Evolutionary conservation across 441 rosid species (phyloP).

Genomic region (Adansonia gregorii): DNA sequence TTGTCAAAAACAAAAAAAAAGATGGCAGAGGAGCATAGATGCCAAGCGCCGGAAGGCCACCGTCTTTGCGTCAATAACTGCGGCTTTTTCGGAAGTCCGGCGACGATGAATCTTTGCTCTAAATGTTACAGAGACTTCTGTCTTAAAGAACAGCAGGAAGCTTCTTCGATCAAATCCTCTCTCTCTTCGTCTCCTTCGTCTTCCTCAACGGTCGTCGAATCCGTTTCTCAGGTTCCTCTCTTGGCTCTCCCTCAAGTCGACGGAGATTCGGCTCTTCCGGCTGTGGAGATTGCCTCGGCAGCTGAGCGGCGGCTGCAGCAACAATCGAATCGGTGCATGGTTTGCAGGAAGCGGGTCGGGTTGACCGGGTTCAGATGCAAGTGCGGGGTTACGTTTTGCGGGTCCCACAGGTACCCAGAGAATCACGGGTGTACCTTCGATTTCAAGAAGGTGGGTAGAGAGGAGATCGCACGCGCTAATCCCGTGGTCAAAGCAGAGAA

Average conservation of each 20-base stretch:
- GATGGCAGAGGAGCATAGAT: constrained; percentile 82
- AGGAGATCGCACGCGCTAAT: constrained; percentile 63
- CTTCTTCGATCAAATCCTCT: constrained; percentile 50
- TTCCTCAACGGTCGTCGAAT: constrained; percentile 28
- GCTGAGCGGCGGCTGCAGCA: constrained; percentile 28
- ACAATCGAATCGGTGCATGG: constrained; percentile 51
- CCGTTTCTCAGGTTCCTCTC: constrained; percentile 37
- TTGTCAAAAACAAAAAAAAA: background rate
- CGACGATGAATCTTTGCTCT: constrained; percentile 61
- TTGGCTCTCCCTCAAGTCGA: constrained; percentile 27
- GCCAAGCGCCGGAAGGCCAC: constrained; percentile 63
- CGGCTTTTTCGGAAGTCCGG: constrained; percentile 55
- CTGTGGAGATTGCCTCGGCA: constrained; percentile 5
- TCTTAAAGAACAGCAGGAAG: constrained; percentile 50
- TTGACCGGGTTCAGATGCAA: constrained; percentile 65
- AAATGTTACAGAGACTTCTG: constrained; percentile 53
- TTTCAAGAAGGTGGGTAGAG: constrained; percentile 63
- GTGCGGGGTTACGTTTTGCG: constrained; percentile 65
- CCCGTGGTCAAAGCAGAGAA: constrained; percentile 61
- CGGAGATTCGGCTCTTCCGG: constrained; percentile 10
- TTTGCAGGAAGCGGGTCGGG: constrained; percentile 64
- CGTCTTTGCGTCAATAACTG: constrained; percentile 62
- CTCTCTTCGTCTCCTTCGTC: constrained; percentile 35
- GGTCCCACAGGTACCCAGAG: constrained; percentile 68
- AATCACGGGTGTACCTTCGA: constrained; percentile 59